Base-by-base conservation (phyloP, 129 eudicot genomes). In the Saussurea involucrata region DNA sequence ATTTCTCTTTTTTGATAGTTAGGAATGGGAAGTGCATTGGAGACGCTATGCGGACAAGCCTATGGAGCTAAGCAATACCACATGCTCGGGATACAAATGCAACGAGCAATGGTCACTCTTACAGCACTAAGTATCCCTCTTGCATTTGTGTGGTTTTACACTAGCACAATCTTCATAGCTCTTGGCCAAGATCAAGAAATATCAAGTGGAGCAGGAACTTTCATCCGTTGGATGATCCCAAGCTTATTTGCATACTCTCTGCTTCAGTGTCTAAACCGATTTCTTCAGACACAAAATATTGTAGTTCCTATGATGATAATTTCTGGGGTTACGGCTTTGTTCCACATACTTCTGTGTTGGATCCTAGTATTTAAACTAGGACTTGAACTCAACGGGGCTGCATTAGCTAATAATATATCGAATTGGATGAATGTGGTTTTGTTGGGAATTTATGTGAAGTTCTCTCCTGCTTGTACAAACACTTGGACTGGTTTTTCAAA, bases 21-120 rank as follows among this genome's bases (percentile, higher is more conserved):
- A 82, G 94, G 97, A 76, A 81, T 91, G 92, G 92, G 92, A 76
- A 86, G 92, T 78, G 92, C 94, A 18, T 71, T 91, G 57, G 97
- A 91, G 74, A 91, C 97, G 3, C 44, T 91, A 74, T 88, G 93
- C 18, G 97, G 97, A 18, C 97, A 88, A 83, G 87, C 93, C 17
- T 91, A 80, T 49, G 97, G 94, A 77, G 97, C 94, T 36, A 87
- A 91, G 72, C 94, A 91, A 74, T 87, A 91, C 83, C 87, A 82
- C 71, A 91, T 87, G 94, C 78, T 91, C 24, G 92, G 92, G 36
- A 76, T 91, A 22, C 87, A 88, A 82, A 84, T 70, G 40, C 97
- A 91, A 57, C 76, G 90, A 74, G 97, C 83, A 24, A 87, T 87
- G 85, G 27, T 91, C 27, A 68, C 84, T 69, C 83, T 91, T 29